A percentile compares a stretch with the other conserved stretches of the same genome.
Evolutionary conservation across 2,329 filamentous ascomycete species (phyloP).

Genomic region (Plectosphaerella sp.): DNA sequence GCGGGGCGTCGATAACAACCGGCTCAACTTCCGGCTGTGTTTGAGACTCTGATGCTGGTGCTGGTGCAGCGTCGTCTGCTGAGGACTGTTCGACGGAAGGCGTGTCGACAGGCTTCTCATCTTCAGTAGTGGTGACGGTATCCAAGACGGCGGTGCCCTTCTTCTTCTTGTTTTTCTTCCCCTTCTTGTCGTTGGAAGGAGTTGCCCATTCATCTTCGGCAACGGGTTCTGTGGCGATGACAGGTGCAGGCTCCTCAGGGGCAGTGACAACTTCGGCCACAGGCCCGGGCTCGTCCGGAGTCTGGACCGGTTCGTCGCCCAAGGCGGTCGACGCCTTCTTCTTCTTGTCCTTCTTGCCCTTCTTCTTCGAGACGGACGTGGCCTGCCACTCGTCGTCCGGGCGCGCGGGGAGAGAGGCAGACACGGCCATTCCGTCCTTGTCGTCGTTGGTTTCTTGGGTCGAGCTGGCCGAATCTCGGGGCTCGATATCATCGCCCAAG

Average conservation of each 20-base stretch:
- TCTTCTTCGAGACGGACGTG: slow-evolving; percentile 18
- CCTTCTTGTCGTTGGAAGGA: slow-evolving; percentile 16
- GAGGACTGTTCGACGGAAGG: neutral
- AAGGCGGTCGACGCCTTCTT: slow-evolving; percentile 8
- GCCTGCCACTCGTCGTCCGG: slow-evolving; percentile 18
- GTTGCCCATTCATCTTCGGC: slow-evolving; percentile 8
- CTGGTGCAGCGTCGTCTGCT: neutral
- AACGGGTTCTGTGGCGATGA: slow-evolving; percentile 2
- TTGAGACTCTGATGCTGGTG: neutral
- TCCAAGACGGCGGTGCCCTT: neutral
- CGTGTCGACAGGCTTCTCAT: neutral
- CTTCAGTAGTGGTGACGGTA: too few species aligned
- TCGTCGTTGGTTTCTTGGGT: neutral
- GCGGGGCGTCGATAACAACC: neutral
- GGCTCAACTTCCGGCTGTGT: neutral
- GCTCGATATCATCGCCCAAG: neutral
- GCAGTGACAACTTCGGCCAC: neutral
- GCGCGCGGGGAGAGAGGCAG: slow-evolving; percentile 8
- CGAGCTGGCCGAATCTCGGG: neutral
- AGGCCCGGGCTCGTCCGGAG: slow-evolving; percentile 1
- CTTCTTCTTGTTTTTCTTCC: slow-evolving; percentile 13
- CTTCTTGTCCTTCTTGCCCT: slow-evolving; percentile 25
- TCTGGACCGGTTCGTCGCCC: slow-evolving; percentile 2
- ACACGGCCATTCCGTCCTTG: slow-evolving; percentile 7
- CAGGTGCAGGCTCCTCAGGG: neutral